phyloP scores from a whole-genome alignment of 805 yeast species.

The Isabelozyma pseudorhagii region DNA sequence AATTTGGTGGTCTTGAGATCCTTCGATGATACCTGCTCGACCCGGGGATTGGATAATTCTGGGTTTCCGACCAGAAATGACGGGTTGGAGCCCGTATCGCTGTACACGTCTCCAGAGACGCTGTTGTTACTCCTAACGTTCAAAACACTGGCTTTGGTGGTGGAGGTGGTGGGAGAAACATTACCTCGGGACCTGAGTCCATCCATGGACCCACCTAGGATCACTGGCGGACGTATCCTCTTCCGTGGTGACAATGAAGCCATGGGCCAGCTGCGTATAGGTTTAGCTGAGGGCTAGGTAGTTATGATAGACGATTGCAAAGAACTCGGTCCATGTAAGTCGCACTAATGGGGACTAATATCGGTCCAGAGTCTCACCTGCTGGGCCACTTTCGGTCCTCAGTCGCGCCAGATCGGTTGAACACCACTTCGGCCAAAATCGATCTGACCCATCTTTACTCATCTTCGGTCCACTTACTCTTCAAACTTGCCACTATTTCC shows the following conservation, averaged over 20 bases:
- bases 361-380: too few species aligned
- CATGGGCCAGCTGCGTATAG: not conserved
- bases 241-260: not conserved
- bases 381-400: too few species aligned
- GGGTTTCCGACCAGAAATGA: not conserved
- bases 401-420: too few species aligned
- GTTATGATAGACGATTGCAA: too few species aligned
- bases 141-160: not conserved
- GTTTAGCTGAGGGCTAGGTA: too few species aligned
- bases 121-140: not conserved
- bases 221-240: not conserved
- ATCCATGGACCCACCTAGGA: not conserved
- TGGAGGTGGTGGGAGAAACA: not conserved
- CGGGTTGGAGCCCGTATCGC: not conserved
- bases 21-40: not conserved
- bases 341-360: too few species aligned
- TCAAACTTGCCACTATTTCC: too few species aligned
- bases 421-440: too few species aligned
- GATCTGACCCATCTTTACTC: too few species aligned
- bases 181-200: not conserved
- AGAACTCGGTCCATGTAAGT: too few species aligned
- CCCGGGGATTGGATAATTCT: not conserved
- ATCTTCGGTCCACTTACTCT: too few species aligned
- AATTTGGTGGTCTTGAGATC: slow-evolving; percentile 1
- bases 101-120: not conserved